Evolutionary conservation across 2,329 filamentous ascomycete species (phyloP), one percentile per base, ranked within the genome.

Genomic region (Salinomyces thailandicus): DNA sequence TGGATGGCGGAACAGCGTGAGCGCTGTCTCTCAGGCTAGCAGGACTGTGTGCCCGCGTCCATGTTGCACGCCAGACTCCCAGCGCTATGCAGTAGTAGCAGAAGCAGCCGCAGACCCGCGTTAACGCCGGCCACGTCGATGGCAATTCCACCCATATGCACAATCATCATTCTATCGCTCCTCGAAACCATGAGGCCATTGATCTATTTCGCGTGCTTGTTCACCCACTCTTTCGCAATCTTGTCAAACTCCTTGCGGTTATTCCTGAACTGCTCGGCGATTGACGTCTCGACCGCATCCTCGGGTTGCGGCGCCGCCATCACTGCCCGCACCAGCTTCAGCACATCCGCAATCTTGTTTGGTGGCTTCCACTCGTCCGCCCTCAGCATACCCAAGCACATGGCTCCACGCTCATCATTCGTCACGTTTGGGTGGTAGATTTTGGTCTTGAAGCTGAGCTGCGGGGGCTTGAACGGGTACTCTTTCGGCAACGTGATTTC

Each of bases 391-490:
- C 76, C 78, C 30, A 95, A 71, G 63, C 87, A 95, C 75, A 95
- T 84, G 63, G 73, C 80, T 44, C 87, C 87, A 48, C 77, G 75
- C 55, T 75, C 73, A 61, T 93, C 86, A 71, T 93, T 91, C 55
- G 81, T 85, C 41, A 95, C 75, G 64, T 95, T 95, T 30, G 87
- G 86, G 67, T 95, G 87, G 73, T 93, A 95, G 69, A 94, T 83
- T 64, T 87, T 89, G 35, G 86, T 94, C 47, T 69, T 66, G 72
- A 94, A 93, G 55, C 72, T 77, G 50, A 93, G 71, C 42, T 72
- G 67, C 12, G 86, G 86, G 15, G 85, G 77, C 63, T 91, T 91
- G 77, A 93, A 94, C 22, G 86, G 86, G 68, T 93, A 94, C 54
- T 85, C 80, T 50, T 68, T 64, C 11, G 86, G 85, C 8, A 95